Base-by-base conservation (phyloP, 768 basidiomycete genomes). In the Suillus fuscotomentosus region DNA sequence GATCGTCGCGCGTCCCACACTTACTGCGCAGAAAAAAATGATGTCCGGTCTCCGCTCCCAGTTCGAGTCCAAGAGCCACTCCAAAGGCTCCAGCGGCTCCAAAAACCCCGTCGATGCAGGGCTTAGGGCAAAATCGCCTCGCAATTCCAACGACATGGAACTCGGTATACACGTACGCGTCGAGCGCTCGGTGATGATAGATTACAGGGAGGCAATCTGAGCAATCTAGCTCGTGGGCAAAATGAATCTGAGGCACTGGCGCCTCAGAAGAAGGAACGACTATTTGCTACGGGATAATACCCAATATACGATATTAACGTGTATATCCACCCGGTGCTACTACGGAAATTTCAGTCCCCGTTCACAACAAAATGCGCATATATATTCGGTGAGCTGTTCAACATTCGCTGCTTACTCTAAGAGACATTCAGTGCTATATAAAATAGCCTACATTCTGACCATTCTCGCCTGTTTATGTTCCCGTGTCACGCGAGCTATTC, bases 111-210 rank as follows among this genome's bases (percentile, higher is more conserved):
- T 73, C 17, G 72, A 69, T 20, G 0, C 68, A 36, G 75, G 74
- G 22, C 68, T 68, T 31, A 54, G 59, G 22, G 60, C 71, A 2
- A 38, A 42, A 54, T 22, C 66, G 9, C 64, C 45, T 10, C n/a
- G 47, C n/a, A 62, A 34, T 27, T 22, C 17, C 22, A 36, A 59
- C 20, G 73, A 75, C 3, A 0, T 71, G 65, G 75, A 78, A 22
- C 38, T 77, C 39, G 75, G 71, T 50, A 72, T 77, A 42, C 72
- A 60, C 51, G 75, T 76, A 57, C 64, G 70, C n/a, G 69, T 76
- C 3, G 76, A 78, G 31, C 73, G 66, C 38, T 71, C 69, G 8
- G 68, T 76, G 36, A 67, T 62, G 7, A 66, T 77, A 10, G 75
- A 77, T 38, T 76, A 73, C 36, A 22, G 42, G 14, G 42, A 24